Conservation (phyloP, 2,329 filamentous ascomycete genomes). For the Penicillium sclerotiorum region DNA sequence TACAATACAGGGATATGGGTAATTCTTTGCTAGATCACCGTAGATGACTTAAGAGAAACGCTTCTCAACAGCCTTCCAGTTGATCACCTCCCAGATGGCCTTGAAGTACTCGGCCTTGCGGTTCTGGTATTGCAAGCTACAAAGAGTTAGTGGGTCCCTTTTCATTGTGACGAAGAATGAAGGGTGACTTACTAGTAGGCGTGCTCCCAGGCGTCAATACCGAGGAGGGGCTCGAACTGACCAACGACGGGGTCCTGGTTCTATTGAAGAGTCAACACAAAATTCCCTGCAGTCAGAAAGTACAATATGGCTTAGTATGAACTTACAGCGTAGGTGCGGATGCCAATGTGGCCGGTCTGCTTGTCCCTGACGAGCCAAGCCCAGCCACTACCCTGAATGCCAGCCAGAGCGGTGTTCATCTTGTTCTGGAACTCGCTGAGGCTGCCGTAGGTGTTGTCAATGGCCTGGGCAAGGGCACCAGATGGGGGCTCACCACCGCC, state of each 20-base stretch:
- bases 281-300: background rate
- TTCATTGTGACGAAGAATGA: background rate
- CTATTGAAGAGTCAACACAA: constrained; percentile 27
- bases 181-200: constrained; percentile 71
- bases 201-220: constrained; percentile 95
- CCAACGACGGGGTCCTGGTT: constrained; percentile 91
- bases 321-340: constrained; percentile 66
- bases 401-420: constrained; percentile 65
- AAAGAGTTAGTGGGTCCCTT: constrained; percentile 19
- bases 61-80: constrained; percentile 89
- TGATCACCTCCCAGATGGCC: constrained; percentile 91
- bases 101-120: constrained; percentile 95
- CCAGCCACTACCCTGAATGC: constrained; percentile 68
- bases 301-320: background rate
- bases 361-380: constrained; percentile 65
- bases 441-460: constrained; percentile 62
- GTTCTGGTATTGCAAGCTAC: constrained; percentile 87
- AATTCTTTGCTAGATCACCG: constrained; percentile 10
- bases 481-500: constrained; percentile 66
- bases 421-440: constrained; percentile 63
- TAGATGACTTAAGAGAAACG: constrained; percentile 60
- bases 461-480: constrained; percentile 59
- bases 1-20: constrained; percentile 25
- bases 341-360: constrained; percentile 59
- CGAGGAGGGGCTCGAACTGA: constrained; percentile 77